Evolutionary conservation across 306 rosid genomes (phyloP).

Genomic region (Amphicarpaea edgeworthii): DNA sequence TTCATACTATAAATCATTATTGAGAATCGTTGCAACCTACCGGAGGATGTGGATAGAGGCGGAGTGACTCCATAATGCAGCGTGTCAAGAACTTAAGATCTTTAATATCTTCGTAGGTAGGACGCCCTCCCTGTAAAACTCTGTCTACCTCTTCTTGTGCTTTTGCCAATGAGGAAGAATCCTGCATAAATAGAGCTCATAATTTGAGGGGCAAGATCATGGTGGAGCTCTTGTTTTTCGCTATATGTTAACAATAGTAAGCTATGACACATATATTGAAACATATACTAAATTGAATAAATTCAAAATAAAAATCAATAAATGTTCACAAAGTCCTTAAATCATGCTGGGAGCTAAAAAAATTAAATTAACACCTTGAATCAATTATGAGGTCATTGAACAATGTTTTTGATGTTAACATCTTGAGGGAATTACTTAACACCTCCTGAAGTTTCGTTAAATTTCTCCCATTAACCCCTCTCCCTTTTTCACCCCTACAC

Average conservation of each 20-base stretch:
- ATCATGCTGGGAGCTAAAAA: conserved; percentile 28
- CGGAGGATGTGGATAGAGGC: conserved; percentile 96
- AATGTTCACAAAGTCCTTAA: conserved; percentile 30
- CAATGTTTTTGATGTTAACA: conserved; percentile 14
- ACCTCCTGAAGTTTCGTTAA: background rate
- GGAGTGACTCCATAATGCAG: conserved; percentile 85
- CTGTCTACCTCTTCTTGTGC: conserved; percentile 89
- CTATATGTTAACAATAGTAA: background rate
- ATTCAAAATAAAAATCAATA: conserved; percentile 28
- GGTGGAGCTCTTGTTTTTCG: conserved; percentile 11
- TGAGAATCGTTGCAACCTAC: conserved; percentile 56
- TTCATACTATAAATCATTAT: background rate
- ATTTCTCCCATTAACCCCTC: background rate
- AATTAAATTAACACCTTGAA: background rate
- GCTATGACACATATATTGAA: conserved; percentile 3
- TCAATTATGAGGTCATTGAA: conserved; percentile 19
- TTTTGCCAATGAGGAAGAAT: conserved; percentile 65
- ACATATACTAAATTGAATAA: background rate
- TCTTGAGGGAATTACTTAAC: background rate
- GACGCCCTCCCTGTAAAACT: conserved; percentile 80
- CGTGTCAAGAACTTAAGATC: conserved; percentile 81
- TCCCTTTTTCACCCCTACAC: background rate
- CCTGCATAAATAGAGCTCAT: conserved; percentile 52
- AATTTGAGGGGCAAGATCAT: conserved; percentile 2
- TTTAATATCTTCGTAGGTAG: conserved; percentile 83